Percentiles rank a stretch among this genome's conserved stretches.
phyloP scores from a whole-genome alignment of 495 filamentous ascomycete genomes.

The Penicillium subrubescens region DNA sequence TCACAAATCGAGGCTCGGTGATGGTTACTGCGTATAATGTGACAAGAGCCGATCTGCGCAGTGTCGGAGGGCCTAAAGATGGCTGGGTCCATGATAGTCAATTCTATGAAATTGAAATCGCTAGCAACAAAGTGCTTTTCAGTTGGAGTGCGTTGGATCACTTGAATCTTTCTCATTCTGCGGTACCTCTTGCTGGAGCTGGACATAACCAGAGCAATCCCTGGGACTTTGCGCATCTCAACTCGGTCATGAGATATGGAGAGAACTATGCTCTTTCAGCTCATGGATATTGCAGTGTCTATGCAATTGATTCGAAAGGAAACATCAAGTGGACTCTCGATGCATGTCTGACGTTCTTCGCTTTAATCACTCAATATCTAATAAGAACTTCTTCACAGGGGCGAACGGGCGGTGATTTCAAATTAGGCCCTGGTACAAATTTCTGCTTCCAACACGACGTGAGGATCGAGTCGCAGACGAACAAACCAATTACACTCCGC shows the following conservation, averaged over 20 bases:
- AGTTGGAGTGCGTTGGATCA: slow-evolving; percentile 30
- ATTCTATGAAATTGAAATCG: slow-evolving; percentile 44
- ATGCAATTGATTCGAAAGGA: slow-evolving; percentile 1
- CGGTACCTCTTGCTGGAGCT: background rate
- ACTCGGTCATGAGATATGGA: background rate
- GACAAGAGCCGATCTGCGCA: slow-evolving; percentile 38
- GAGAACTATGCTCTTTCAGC: background rate
- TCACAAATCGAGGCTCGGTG: slow-evolving; percentile 42
- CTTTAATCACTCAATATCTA: background rate
- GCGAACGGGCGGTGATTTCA: slow-evolving; percentile 41
- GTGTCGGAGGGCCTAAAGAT: slow-evolving; percentile 35
- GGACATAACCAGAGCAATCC: background rate
- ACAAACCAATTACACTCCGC: slow-evolving; percentile 18
- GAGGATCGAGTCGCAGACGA: slow-evolving; percentile 22
- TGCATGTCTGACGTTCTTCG: background rate
- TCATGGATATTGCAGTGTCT: slow-evolving; percentile 6
- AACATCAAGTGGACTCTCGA: slow-evolving; percentile 3
- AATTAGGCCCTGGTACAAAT: slow-evolving; percentile 18
- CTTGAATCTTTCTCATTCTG: background rate
- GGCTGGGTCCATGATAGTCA: slow-evolving; percentile 49
- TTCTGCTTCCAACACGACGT: slow-evolving; percentile 39
- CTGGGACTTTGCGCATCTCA: slow-evolving; percentile 6
- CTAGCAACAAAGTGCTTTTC: slow-evolving; percentile 33
- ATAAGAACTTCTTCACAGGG: slow-evolving; percentile 17
- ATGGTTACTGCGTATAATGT: slow-evolving; percentile 48